These are phyloP conservation scores for Fermentozyma sake DNA, from an alignment of 1,139 yeast genomes.

Conservation along the genomic window DNA sequence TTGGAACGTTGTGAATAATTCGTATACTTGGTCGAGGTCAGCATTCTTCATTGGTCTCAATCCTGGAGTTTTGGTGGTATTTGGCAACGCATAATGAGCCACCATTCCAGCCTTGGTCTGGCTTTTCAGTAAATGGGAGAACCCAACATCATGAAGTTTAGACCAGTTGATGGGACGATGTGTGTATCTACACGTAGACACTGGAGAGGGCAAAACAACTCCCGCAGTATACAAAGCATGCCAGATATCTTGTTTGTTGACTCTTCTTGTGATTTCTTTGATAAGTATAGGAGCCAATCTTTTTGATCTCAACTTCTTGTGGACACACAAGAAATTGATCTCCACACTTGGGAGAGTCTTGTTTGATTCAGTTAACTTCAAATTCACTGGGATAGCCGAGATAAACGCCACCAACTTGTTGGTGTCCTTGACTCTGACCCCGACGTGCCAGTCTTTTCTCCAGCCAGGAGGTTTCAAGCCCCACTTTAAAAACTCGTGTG, in stretches of 20 bases:
- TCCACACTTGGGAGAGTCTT: conserved; percentile 65
- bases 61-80: conserved; percentile 51
- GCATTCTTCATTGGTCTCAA: conserved; percentile 56
- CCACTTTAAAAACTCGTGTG: conserved; percentile 84
- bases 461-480: conserved; percentile 95
- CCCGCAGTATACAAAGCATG: conserved; percentile 97
- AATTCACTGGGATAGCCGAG: conserved; percentile 78
- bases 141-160: conserved; percentile 85
- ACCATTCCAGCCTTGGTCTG: conserved; percentile 79
- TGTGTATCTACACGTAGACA: conserved; percentile 84
- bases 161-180: conserved; percentile 95
- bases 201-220: conserved; percentile 83
- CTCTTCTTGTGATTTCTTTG: conserved; percentile 91
- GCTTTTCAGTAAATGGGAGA: conserved; percentile 71
- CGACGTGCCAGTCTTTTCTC: conserved; percentile 85
- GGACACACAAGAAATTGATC: conserved; percentile 90
- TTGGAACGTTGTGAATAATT: conserved; percentile 59
- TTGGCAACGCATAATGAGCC: conserved; percentile 71
- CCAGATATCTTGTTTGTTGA: conserved; percentile 81
- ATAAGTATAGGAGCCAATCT: conserved; percentile 91
- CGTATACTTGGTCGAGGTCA: conserved; percentile 64
- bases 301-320: conserved; percentile 88
- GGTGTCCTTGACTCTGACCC: conserved; percentile 78
- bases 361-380: conserved; percentile 55
- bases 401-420: conserved; percentile 86